Base-by-base conservation (phyloP, 768 basidiomycete genomes). In the Psilocybe cubensis region DNA sequence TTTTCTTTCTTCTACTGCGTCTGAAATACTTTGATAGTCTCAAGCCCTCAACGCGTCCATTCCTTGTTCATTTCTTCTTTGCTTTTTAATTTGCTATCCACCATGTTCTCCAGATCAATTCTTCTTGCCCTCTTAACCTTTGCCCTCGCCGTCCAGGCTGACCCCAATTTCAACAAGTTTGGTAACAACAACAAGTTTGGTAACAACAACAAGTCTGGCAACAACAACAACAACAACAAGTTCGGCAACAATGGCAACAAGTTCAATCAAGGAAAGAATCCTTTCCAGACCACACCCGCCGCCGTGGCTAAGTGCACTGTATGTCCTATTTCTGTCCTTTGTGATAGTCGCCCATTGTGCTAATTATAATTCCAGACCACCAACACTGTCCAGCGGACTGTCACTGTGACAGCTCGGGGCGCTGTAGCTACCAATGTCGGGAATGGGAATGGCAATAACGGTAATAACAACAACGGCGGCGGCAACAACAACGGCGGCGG, bases 21-120 rank as follows among this genome's bases (percentile, higher is more conserved):
- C 61, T 55, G 43, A 56, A 62, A 60, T 43, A 63, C 64, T 60
- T 63, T 64, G 61, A 61, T 63, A 63, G 63, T 59, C 51, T 52
- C 61, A 68, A 64, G 67, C 63, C 58, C 63, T 66, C 64, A 66
- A 60, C 62, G 63, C 59, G 52, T 33, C 56, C 63, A 40, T 61
- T 64, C 63, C 54, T 68, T 67, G 38, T 38, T 52, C 44, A 49
- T 29, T 55, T 49, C 51, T 60, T 53, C 46, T 35, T 54, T 54
- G 33, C 57, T 47, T 25, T n/a, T 62, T 63, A 54, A 49, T 51
- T 49, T n/a, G 53, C 29, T 49, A 54, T 55, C 64, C 68, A 66
- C 63, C 61, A 82, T 82, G 80, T 76, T 78, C 63, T 64, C 76
- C 53, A 76, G 72, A 59, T 69, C 72, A 45, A 53, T 76, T 58